Evolutionary conservation across 139 green algal genomes (phyloP), one percentile per base, ranked within the genome.

Genomic region (Diplosphaera chodatii): DNA sequence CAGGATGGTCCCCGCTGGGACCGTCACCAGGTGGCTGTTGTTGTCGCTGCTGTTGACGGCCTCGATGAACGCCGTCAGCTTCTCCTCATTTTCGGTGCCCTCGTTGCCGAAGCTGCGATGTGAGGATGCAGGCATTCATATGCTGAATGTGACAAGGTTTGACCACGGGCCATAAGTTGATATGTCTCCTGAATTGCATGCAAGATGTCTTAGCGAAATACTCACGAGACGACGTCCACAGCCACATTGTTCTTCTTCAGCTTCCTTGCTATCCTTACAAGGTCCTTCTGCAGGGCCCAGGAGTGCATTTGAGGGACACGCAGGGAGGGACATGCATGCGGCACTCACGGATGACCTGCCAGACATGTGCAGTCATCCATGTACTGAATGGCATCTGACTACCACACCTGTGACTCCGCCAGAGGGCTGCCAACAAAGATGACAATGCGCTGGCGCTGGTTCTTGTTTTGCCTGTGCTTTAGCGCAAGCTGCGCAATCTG

Each of bases 241-340:
- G 96, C 93, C 28, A 99, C 93, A 72, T 97, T 98, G 88, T 99
- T 99, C 83, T 99, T 99, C 84, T 99, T 99, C 34, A 99, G 82
- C 85, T 98, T 98, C 87, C 98, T 99, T 33, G 85, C 96, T 32
- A 98, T 96, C 81, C 95, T 95, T 6, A 98, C 84, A 64, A 99
- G 83, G 40, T 83, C 78, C 0, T 96, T 90, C 89, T 95, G 83
- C 56, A 64, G 16, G 27, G 2, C 27, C n/a, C n/a, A n/a, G n/a
- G n/a, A n/a, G n/a, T n/a, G n/a, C n/a, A n/a, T n/a, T n/a, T n/a
- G n/a, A n/a, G n/a, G n/a, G n/a, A n/a, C n/a, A n/a, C n/a, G n/a
- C n/a, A n/a, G n/a, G n/a, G n/a, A n/a, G n/a, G n/a, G n/a, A n/a
- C n/a, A n/a, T n/a, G n/a, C n/a, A n/a, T n/a, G n/a, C n/a, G n/a